Percentiles rank a stretch among this genome's conserved stretches.
phyloP scores from a whole-genome alignment of 2,329 filamentous ascomycete species.

The Magnaporthiopsis incrustans region DNA sequence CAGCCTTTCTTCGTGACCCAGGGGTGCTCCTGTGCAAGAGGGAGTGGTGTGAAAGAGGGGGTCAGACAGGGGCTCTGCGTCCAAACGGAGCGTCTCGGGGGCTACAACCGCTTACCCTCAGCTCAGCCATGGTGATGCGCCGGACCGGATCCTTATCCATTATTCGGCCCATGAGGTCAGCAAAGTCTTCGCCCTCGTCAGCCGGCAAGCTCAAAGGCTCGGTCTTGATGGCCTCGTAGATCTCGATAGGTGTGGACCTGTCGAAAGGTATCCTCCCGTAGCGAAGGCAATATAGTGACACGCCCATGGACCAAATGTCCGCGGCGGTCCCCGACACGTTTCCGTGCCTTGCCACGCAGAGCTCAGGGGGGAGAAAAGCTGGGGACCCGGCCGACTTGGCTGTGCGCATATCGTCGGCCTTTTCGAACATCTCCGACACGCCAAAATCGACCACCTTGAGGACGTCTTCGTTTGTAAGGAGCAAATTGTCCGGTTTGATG shows the following conservation, averaged over 20 bases:
- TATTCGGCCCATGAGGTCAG: constrained; percentile 63
- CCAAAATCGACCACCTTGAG: constrained; percentile 97
- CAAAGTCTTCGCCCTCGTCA: constrained; percentile 59
- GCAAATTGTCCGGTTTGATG: constrained; percentile 94
- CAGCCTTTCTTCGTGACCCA: constrained; percentile 82
- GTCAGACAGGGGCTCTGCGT: background rate
- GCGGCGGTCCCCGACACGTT: constrained; percentile 82
- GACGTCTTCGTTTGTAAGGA: constrained; percentile 84
- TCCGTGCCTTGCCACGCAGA: constrained; percentile 80
- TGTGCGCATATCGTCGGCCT: constrained; percentile 74
- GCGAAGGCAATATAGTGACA: constrained; percentile 85
- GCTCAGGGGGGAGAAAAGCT: constrained; percentile 86
- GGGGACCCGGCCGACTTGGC: constrained; percentile 91
- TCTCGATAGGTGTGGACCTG: constrained; percentile 66
- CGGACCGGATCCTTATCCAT: constrained; percentile 79
- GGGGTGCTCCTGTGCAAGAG: constrained; percentile 61
- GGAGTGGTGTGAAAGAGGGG: background rate
- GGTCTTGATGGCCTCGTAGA: constrained; percentile 80
- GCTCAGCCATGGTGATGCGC: constrained; percentile 72
- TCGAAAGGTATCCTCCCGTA: constrained; percentile 88
- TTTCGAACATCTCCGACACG: constrained; percentile 98
- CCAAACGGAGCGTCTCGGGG: background rate
- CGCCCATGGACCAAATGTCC: constrained; percentile 98
- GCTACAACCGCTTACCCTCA: constrained; percentile 57
- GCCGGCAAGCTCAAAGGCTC: constrained; percentile 56